Base-by-base conservation (phyloP, 805 yeast genomes). In the Cyberlindnera saturnus region DNA sequence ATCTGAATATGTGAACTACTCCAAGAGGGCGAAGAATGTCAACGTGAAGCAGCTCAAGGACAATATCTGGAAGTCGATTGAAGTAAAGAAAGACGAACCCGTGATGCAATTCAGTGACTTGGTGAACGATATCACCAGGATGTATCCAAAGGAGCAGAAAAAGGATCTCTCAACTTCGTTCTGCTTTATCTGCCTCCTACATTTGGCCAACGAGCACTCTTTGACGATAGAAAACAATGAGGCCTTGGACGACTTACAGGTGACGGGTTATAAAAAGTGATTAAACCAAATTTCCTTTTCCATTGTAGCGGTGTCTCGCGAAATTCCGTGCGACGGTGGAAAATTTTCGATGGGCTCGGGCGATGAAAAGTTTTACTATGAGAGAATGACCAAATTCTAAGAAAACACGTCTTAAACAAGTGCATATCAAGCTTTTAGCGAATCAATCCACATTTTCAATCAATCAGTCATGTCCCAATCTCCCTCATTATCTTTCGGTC, bases 201-300 rank as follows among this genome's bases (percentile, higher is more conserved):
- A 88, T 64, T 67, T 88, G 50, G 95, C 96, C 13, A 88, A 89
- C 58, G 96, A 88, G 60, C 81, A 85, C 55, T 91, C 90, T 1
- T 66, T 88, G 28, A 57, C 66, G 6, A 72, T 88, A 6, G 48
- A 52, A 32, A 54, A 50, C 40, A 48, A 44, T 17, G 48, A 45
- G 9, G 41, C 45, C 10, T 28, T 54, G n/a, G 46, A 48, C 14
- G 58, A 54, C 36, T 39, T 54, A 36, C 39, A 44, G 19, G 39
- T 40, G 29, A 28, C 33, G 4, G 23, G 32, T 23, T 23, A 23
- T 23, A 23, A 2, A 23, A 11, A 23, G 28, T 23, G 28, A 23
- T 23, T 23, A 23, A 10, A 23, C 11, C 28, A 9, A 23, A 23
- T 23, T 23, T 23, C 28, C 28, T 13, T 23, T 10, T 8, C 28